Percentiles rank a stretch among this genome's conserved stretches.
phyloP scores from a whole-genome alignment of 2,329 filamentous ascomycete species.

The Verticillium albo-atrum region DNA sequence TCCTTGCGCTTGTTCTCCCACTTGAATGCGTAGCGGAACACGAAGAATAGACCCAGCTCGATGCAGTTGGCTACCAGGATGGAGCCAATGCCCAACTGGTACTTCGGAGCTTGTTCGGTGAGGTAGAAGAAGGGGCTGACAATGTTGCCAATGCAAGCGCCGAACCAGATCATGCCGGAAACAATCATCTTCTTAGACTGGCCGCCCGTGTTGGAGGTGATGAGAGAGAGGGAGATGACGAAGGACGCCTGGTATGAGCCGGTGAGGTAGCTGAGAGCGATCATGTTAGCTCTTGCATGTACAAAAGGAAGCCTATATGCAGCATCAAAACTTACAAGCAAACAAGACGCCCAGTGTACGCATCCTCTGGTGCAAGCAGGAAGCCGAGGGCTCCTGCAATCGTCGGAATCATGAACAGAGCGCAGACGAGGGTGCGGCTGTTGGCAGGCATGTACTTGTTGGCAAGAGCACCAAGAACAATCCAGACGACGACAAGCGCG shows the following conservation, averaged over 20 bases:
- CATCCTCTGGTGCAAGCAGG: constrained; percentile 44
- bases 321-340: constrained; percentile 36
- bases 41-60: constrained; percentile 31
- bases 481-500: constrained; percentile 30
- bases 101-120: constrained; percentile 40
- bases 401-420: constrained; percentile 54
- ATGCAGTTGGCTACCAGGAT: constrained; percentile 35
- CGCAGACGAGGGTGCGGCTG: constrained; percentile 47
- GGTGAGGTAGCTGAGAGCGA: constrained; percentile 21
- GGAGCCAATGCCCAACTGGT: constrained; percentile 33
- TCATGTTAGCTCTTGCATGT: not conserved
- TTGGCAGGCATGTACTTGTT: constrained; percentile 36
- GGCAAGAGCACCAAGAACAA: constrained; percentile 34
- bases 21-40: constrained; percentile 30
- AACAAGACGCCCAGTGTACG: constrained; percentile 48
- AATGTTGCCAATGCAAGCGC: constrained; percentile 57
- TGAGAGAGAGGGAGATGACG: constrained; percentile 36
- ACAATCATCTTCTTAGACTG: constrained; percentile 62
- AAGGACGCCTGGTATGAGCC: constrained; percentile 35
- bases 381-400: constrained; percentile 55
- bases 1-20: constrained; percentile 35
- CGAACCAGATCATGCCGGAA: constrained; percentile 57
- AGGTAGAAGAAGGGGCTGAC: constrained; percentile 60
- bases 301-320: too few species aligned
- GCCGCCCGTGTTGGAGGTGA: constrained; percentile 46